These are phyloP conservation scores for Claviceps africana DNA, from an alignment of 2,329 filamentous ascomycete species.

Conservation along the genomic window DNA sequence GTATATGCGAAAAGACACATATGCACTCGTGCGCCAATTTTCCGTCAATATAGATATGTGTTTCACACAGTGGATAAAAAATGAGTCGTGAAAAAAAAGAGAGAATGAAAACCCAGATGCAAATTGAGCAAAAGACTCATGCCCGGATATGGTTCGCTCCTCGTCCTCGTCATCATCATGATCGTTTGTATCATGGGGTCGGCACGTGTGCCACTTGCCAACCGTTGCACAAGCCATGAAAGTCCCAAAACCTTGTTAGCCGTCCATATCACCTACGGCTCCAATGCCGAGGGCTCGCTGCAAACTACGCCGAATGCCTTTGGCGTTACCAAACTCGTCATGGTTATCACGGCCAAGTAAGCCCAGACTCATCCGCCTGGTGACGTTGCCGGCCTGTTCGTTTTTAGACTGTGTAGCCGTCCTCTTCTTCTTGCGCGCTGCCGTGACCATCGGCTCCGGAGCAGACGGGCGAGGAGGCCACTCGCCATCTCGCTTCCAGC, in stretches of 20 bases:
- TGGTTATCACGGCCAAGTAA: conserved; percentile 28
- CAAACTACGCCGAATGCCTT: conserved; percentile 31
- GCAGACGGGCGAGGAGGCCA: conserved; percentile 56
- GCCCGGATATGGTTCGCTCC: not conserved
- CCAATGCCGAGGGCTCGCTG: conserved; percentile 32
- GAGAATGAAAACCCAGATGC: not conserved
- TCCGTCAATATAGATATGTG: conserved; percentile 4
- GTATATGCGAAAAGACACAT: not conserved
- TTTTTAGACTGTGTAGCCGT: conserved; percentile 8
- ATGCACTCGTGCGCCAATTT: not conserved
- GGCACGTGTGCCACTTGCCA: too few species aligned
- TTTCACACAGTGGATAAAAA: not conserved
- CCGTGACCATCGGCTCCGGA: conserved; percentile 21
- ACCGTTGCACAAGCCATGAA: too few species aligned
- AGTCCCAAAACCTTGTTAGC: not conserved
- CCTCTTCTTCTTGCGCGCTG: conserved; percentile 27
- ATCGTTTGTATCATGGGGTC: too few species aligned
- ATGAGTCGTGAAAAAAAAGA: not conserved
- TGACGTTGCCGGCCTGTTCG: conserved; percentile 16
- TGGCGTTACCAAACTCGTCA: conserved; percentile 19
- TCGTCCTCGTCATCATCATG: not conserved
- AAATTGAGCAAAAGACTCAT: not conserved
- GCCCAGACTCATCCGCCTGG: conserved; percentile 33
- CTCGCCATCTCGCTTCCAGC: conserved; percentile 86
- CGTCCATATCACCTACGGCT: not conserved